Evolutionary conservation across 768 basidiomycete species (phyloP), one percentile per base, ranked within the genome.

Genomic region (Mycena venus): DNA sequence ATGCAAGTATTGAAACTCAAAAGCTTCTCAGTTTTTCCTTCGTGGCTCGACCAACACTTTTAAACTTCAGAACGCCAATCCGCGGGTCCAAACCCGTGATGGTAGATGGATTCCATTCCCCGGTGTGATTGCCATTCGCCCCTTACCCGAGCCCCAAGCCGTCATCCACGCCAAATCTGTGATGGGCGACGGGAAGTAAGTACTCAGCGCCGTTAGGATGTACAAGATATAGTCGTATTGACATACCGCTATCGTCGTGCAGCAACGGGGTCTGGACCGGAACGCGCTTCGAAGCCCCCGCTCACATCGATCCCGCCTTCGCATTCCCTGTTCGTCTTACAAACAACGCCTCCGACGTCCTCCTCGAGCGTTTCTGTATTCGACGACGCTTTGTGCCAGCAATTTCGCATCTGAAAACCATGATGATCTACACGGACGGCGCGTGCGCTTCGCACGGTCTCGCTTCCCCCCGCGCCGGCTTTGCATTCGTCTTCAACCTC

Each of bases 341-440:
- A 31, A 62, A 55, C 53, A 53, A 51, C 44, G 36, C 12, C 29
- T 42, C 42, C 25, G 4, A 15, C 34, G 19, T 29, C 36, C 25
- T 27, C 40, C 25, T 10, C 42, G 14, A 73, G 42, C 71, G 71
- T 15, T 73, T 73, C 49, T 63, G 42, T 44, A 60, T 73, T 12
- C 72, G 72, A 14, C 72, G 59, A 14, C 65, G 60, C 25, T 36
- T 51, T 36, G 72, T 67, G 23, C 72, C 72, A 17, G 42, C 55
- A 47, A 59, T 67, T 31, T 58, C 64, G 25, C 21, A 23, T 31
- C 61, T 58, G 4, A 69, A 64, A 15, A 74, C 73, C 49, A 69
- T 74, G 67, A 38, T 51, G 49, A 56, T 74, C 53, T 74, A 65
- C 73, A 65, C 63, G 3, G 73, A 74, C 56, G 68, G 73, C 42